A percentile compares a stretch with the other conserved stretches of the same genome.
phyloP scores from a whole-genome alignment of 306 rosid species.

The Vachellia collinsii region DNA sequence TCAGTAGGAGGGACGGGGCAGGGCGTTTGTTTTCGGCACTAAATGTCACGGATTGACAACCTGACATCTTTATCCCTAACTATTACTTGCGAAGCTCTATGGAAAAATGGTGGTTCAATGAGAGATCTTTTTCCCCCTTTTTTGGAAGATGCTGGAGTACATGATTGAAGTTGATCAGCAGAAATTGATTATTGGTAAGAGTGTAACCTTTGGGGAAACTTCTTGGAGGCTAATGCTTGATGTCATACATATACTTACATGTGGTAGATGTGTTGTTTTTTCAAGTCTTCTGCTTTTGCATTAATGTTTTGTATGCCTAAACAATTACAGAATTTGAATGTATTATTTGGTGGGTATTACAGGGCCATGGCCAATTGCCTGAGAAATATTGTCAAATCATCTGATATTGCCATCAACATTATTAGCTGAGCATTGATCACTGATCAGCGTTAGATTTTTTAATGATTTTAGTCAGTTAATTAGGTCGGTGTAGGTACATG shows the following conservation, averaged over 20 bases:
- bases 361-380: not conserved
- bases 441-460: not conserved
- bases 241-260: not conserved
- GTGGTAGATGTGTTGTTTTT: not conserved
- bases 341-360: not conserved
- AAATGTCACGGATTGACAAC: not conserved
- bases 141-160: not conserved
- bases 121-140: not conserved
- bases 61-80: not conserved
- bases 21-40: not conserved
- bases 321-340: not conserved
- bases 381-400: not conserved
- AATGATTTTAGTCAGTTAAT: not conserved
- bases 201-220: not conserved
- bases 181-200: conserved; percentile 1
- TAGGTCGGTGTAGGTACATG: not conserved
- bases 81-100: too few relatives aligned
- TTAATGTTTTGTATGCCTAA: not conserved
- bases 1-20: not conserved
- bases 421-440: not conserved
- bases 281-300: not conserved
- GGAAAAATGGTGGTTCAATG: not conserved
- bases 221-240: not conserved
- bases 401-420: not conserved
- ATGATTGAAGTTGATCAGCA: not conserved